These are phyloP conservation scores for Artemisia argyi DNA, from an alignment of 129 eudicot species.

Conservation along the genomic window DNA sequence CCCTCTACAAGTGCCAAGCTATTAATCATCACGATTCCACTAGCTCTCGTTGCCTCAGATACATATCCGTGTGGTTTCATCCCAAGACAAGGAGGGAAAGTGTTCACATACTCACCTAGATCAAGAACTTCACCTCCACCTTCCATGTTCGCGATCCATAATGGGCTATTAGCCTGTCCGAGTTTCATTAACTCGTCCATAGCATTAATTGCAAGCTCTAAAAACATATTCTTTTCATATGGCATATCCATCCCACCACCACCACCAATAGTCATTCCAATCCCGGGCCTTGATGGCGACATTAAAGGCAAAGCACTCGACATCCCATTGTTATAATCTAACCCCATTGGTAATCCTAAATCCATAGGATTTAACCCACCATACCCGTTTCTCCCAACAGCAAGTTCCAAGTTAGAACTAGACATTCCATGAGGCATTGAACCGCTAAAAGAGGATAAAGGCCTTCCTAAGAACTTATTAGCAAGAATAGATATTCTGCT, in stretches of 20 bases:
- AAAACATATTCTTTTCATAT: conserved; percentile 55
- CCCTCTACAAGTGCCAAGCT: conserved; percentile 60
- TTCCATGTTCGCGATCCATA: conserved; percentile 60
- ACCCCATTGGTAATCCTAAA: conserved; percentile 59
- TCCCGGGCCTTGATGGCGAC: conserved; percentile 43
- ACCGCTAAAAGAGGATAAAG: conserved; percentile 42
- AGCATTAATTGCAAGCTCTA: conserved; percentile 65
- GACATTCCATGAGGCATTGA: conserved; percentile 33
- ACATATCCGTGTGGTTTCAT: conserved; percentile 58
- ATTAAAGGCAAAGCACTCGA: conserved; percentile 38
- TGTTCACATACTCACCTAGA: conserved; percentile 57
- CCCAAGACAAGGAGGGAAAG: conserved; percentile 58
- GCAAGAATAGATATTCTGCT: conserved; percentile 58
- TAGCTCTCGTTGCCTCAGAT: conserved; percentile 72
- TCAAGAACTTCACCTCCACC: conserved; percentile 57
- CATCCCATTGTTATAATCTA: conserved; percentile 52
- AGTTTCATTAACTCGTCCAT: conserved; percentile 80
- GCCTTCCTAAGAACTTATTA: conserved; percentile 55
- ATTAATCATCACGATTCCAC: conserved; percentile 46
- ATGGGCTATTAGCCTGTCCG: conserved; percentile 61
- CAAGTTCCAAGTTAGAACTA: conserved; percentile 60
- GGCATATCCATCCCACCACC: conserved; percentile 31
- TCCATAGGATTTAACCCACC: conserved; percentile 45
- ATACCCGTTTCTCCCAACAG: conserved; percentile 58
- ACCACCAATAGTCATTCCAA: conserved; percentile 18